These are phyloP conservation scores for Hanseniaspora mollemarum DNA, from an alignment of 805 yeast species.

Conservation along the genomic window DNA sequence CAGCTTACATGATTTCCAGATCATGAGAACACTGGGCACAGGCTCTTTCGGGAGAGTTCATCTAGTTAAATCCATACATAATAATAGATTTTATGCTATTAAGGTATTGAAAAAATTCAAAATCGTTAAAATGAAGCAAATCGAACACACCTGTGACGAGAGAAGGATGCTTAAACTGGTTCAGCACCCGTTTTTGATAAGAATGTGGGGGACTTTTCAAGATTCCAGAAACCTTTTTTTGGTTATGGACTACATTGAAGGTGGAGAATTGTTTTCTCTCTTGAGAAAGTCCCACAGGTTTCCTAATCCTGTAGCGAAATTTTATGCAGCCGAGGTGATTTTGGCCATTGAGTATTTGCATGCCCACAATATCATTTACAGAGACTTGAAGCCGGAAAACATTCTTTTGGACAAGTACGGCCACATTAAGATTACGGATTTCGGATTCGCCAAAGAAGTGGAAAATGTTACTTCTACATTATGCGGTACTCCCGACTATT, in stretches of 20 bases:
- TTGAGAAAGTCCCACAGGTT: conserved; percentile 80
- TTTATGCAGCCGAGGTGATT: conserved; percentile 84
- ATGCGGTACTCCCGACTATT: conserved; percentile 93
- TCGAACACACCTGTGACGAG: conserved; percentile 93
- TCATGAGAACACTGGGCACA: conserved; percentile 81
- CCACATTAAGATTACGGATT: conserved; percentile 83
- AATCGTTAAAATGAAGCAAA: conserved; percentile 85
- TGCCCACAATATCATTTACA: conserved; percentile 70
- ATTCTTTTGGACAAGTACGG: conserved; percentile 79
- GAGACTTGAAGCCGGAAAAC: conserved; percentile 90
- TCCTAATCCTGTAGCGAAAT: conserved; percentile 92
- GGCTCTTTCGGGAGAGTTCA: conserved; percentile 95
- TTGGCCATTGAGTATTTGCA: conserved; percentile 82
- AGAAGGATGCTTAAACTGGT: conserved; percentile 76
- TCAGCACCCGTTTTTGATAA: conserved; percentile 78
- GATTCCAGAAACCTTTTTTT: conserved; percentile 73
- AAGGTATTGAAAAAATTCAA: conserved; percentile 78
- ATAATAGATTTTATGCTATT: conserved; percentile 86
- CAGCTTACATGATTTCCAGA: conserved; percentile 64
- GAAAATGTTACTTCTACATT: conserved; percentile 84
- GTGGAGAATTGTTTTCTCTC: conserved; percentile 82
- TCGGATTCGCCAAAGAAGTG: conserved; percentile 91
- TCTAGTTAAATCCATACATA: conserved; percentile 74
- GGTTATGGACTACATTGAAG: conserved; percentile 96
- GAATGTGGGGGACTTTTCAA: conserved; percentile 97